Evolutionary conservation across 2,329 filamentous ascomycete species (phyloP).

Genomic region (Pseudomassariella vexata): DNA sequence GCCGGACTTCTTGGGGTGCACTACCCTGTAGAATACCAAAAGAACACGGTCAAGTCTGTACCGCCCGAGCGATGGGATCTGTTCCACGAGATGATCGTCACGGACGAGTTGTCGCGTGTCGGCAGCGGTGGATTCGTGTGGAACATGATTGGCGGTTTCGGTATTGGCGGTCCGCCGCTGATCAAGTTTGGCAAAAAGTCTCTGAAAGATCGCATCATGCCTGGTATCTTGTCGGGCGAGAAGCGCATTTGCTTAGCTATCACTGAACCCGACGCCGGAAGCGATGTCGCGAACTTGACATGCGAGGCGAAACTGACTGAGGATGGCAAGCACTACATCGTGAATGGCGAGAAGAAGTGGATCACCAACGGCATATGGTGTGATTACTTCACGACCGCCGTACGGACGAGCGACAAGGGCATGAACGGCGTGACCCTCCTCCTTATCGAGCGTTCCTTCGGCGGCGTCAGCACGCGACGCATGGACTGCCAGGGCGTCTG

Average conservation of each 20-base stretch:
- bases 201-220: constrained; percentile 81
- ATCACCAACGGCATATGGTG: constrained; percentile 97
- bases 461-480: constrained; percentile 83
- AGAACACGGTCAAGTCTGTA: constrained; percentile 70
- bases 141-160: constrained; percentile 95
- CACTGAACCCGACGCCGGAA: constrained; percentile 92
- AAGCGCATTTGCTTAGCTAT: constrained; percentile 98
- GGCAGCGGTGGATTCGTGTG: constrained; percentile 92
- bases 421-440: constrained; percentile 92
- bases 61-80: constrained; percentile 89
- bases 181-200: constrained; percentile 87
- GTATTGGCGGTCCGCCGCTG: constrained; percentile 86
- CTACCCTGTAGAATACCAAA: constrained; percentile 71
- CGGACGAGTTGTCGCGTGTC: constrained; percentile 84
- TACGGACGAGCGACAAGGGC: constrained; percentile 79
- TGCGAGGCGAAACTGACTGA: constrained; percentile 93
- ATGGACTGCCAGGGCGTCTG: constrained; percentile 99
- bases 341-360: constrained; percentile 99
- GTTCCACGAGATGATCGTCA: constrained; percentile 95
- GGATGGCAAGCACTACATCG: constrained; percentile 98
- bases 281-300: constrained; percentile 89
- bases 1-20: constrained; percentile 83
- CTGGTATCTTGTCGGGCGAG: constrained; percentile 81
- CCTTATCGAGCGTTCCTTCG: constrained; percentile 79
- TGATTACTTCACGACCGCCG: constrained; percentile 96